phyloP scores from a whole-genome alignment of 2,329 filamentous ascomycete genomes.

The Fusarium guadeloupense region DNA sequence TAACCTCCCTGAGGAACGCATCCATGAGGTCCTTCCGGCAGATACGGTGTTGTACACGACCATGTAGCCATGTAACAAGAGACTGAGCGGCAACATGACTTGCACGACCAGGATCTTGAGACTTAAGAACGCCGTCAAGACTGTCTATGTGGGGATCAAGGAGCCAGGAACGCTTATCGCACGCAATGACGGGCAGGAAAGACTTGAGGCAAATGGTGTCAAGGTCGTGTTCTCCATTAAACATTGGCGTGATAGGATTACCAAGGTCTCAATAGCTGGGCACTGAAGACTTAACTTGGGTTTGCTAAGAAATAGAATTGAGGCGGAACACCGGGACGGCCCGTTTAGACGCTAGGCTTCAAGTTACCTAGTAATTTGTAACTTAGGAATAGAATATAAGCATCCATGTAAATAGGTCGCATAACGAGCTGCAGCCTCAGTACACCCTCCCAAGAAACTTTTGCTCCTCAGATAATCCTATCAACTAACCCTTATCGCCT shows the following conservation, averaged over 20 bases:
- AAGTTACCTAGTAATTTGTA: background rate
- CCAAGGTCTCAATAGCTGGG: constrained; percentile 69
- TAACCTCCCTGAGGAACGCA: constrained; percentile 47
- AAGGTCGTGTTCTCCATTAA: constrained; percentile 54
- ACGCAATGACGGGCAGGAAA: constrained; percentile 44
- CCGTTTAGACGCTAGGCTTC: background rate
- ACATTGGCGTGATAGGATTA: constrained; percentile 59
- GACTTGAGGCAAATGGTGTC: constrained; percentile 39
- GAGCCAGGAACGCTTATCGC: constrained; percentile 52
- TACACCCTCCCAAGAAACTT: no score
- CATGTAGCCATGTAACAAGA: constrained; percentile 57
- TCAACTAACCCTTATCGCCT: background rate
- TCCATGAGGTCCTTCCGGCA: constrained; percentile 49
- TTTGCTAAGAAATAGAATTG: no score
- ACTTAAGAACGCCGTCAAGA: constrained; percentile 46
- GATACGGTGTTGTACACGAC: constrained; percentile 56
- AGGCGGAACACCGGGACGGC: background rate
- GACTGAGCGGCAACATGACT: constrained; percentile 51
- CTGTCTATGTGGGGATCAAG: constrained; percentile 51
- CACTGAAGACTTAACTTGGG: constrained; percentile 51
- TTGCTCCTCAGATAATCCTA: no score
- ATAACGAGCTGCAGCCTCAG: no score
- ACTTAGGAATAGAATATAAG: no score
- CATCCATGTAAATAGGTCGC: no score
- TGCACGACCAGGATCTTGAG: constrained; percentile 50